Conservation (phyloP, 768 basidiomycete genomes). For the Mycena venus region DNA sequence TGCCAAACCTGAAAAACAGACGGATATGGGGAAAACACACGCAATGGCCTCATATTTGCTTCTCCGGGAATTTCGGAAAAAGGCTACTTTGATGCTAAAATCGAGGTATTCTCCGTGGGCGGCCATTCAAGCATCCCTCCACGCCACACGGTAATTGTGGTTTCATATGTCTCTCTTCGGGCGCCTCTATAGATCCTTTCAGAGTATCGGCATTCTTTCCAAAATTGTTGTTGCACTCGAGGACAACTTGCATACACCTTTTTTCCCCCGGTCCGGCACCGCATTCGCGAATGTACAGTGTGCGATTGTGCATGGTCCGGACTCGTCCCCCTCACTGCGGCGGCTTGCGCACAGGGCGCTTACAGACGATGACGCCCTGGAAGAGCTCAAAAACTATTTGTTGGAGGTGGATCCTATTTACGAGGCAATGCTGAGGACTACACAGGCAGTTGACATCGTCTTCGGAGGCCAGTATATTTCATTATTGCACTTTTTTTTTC, state of each 20-base stretch:
- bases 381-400: constrained; percentile 53
- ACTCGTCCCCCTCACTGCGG: constrained; percentile 40
- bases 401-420: constrained; percentile 34
- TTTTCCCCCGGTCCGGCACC: constrained; percentile 46
- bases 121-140: constrained; percentile 77
- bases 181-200: background rate
- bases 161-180: constrained; percentile 3
- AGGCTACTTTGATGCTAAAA: constrained; percentile 58
- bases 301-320: constrained; percentile 56
- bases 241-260: constrained; percentile 50
- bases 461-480: constrained; percentile 38
- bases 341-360: constrained; percentile 47
- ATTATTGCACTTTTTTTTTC: background rate
- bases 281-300: constrained; percentile 47
- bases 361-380: constrained; percentile 51
- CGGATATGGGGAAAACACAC: constrained; percentile 41
- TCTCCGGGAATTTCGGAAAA: constrained; percentile 62
- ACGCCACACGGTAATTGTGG: constrained; percentile 61
- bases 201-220: constrained; percentile 70
- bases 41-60: constrained; percentile 53
- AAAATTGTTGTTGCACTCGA: constrained; percentile 65
- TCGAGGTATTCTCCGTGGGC: constrained; percentile 63
- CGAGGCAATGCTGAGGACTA: constrained; percentile 56
- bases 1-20: background rate
- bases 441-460: constrained; percentile 69